Percentiles rank a stretch among this genome's conserved stretches.
These are phyloP conservation scores for Candida corydali DNA, from an alignment of 805 yeast species.

Conservation along the genomic window DNA sequence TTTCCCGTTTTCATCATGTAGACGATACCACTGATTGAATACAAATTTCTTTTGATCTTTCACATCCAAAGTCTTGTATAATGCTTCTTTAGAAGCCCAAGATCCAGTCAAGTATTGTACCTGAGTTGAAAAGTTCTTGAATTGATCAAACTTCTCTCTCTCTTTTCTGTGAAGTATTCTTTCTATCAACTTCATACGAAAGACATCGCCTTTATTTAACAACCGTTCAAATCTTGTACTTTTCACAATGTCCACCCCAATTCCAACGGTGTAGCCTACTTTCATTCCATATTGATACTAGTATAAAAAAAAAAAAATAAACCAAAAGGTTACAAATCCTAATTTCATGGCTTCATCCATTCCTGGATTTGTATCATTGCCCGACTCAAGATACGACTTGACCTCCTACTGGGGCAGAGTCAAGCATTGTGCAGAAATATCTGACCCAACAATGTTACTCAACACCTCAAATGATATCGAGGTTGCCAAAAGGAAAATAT, in stretches of 20 bases:
- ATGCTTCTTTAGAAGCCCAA: constrained; percentile 78
- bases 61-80: constrained; percentile 54
- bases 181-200: constrained; percentile 34
- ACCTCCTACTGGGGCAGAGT: constrained; percentile 91
- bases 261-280: constrained; percentile 26
- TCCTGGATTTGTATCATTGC: constrained; percentile 76
- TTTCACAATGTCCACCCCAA: constrained; percentile 57
- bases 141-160: constrained; percentile 22
- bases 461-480: constrained; percentile 63
- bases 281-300: constrained; percentile 1
- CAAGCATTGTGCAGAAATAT: constrained; percentile 85
- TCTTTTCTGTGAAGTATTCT: constrained; percentile 50
- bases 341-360: constrained; percentile 78
- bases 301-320: background rate
- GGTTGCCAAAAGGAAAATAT: constrained; percentile 58
- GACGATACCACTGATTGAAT: constrained; percentile 60
- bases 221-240: constrained; percentile 44
- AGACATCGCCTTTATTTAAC: constrained; percentile 26
- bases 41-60: constrained; percentile 48
- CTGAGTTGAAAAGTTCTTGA: constrained; percentile 14
- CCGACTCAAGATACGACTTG: constrained; percentile 76
- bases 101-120: constrained; percentile 44
- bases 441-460: constrained; percentile 87
- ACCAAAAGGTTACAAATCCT: too few species aligned
- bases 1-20: constrained; percentile 34